Conservation (phyloP, 257 asterid species). For the Striga asiatica region DNA sequence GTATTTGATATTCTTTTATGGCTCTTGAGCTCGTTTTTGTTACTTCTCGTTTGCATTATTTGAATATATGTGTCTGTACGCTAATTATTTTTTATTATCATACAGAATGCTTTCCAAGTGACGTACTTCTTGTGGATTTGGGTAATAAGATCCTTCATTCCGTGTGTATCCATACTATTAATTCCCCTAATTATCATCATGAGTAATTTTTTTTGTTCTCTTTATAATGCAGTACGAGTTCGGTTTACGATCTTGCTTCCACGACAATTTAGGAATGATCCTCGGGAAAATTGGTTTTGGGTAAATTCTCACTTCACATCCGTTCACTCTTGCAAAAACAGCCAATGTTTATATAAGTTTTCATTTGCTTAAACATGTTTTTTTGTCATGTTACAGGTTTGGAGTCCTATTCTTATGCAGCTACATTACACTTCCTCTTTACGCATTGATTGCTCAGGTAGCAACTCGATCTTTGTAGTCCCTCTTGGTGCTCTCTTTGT, state of each 20-base stretch:
- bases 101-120: constrained; percentile 87
- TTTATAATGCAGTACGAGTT: constrained; percentile 83
- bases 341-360: constrained; percentile 9
- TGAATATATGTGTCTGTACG: not conserved
- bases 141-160: constrained; percentile 36
- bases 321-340: too few relatives aligned
- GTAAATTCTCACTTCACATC: too few relatives aligned
- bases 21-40: not conserved
- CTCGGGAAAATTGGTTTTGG: constrained; percentile 58
- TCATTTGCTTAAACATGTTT: not conserved
- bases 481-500: not conserved
- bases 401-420: too few relatives aligned
- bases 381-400: too few relatives aligned
- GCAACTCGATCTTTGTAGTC: too few relatives aligned
- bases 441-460: too few relatives aligned
- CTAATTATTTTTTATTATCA: constrained; percentile 13
- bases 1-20: constrained; percentile 21
- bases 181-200: not conserved
- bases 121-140: constrained; percentile 85
- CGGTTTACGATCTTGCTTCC: constrained; percentile 63
- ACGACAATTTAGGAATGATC: constrained; percentile 34
- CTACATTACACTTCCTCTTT: constrained; percentile 52
- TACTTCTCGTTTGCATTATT: not conserved
- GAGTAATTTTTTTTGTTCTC: not conserved
- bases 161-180: not conserved